A percentile compares a stretch with the other conserved stretches of the same genome.
Conservation (phyloP, 2,329 filamentous ascomycete genomes). For the Aspergillus pseudotamarii region DNA sequence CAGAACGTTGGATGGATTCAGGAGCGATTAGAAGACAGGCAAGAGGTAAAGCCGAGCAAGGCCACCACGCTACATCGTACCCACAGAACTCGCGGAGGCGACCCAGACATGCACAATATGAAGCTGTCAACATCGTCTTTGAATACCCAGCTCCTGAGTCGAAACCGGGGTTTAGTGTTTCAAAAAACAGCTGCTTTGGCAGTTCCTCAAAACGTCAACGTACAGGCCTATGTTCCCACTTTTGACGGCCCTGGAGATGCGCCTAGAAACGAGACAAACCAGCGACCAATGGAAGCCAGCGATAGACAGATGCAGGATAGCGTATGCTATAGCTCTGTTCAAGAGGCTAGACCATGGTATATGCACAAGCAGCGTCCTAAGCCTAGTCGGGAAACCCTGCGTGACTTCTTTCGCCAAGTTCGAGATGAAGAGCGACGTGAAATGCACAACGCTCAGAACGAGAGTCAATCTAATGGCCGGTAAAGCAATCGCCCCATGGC, state of each 20-base stretch:
- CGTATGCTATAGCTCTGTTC: not conserved
- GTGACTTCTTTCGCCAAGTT: slow-evolving; percentile 27
- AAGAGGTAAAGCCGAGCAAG: not conserved
- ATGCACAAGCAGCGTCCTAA: not conserved
- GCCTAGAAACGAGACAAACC: slow-evolving; percentile 1
- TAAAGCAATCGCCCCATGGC: not conserved
- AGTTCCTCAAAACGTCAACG: slow-evolving; percentile 33
- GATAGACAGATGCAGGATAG: not conserved
- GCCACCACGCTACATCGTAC: not conserved
- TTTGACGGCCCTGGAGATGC: slow-evolving; percentile 33
- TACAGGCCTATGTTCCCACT: slow-evolving; percentile 32
- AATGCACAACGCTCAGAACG: slow-evolving; percentile 17
- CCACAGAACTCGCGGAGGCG: not conserved
- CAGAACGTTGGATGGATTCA: not conserved
- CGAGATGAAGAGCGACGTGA: slow-evolving; percentile 26
- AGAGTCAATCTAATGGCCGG: not conserved
- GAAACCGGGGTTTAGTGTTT: slow-evolving; percentile 20
- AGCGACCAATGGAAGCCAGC: not conserved
- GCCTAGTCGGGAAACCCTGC: slow-evolving; percentile 19
- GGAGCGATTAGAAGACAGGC: not conserved
- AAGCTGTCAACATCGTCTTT: slow-evolving; percentile 20
- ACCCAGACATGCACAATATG: slow-evolving; percentile 4
- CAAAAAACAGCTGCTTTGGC: slow-evolving; percentile 32
- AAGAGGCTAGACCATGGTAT: not conserved
- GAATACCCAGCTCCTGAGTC: slow-evolving; percentile 25